Conservation (phyloP, 169 alveolate species). For the Plasmodium inui region DNA sequence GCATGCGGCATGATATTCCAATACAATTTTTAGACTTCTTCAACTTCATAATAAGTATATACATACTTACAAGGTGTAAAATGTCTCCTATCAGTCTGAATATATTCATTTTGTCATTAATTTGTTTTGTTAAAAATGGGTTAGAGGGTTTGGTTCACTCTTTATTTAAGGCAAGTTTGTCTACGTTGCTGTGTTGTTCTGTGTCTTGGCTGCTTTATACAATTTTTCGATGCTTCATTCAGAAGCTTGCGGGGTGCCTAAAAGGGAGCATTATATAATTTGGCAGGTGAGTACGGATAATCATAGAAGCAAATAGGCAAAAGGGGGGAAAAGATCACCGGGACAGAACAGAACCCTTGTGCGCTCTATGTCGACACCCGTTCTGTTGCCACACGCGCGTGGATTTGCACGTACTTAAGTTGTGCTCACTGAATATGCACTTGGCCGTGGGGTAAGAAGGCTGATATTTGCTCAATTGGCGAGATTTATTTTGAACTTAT, state of each 20-base stretch:
- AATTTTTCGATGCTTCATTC: background rate
- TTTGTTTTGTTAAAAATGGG: slow-evolving; percentile 5
- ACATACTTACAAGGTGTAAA: slow-evolving; percentile 93
- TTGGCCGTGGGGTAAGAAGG: background rate
- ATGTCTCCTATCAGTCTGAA: slow-evolving; percentile 95
- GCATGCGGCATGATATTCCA: slow-evolving; percentile 96
- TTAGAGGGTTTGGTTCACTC: background rate
- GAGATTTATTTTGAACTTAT: background rate
- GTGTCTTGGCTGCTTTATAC: background rate
- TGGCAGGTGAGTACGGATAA: background rate
- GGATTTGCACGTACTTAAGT: background rate
- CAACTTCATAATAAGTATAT: slow-evolving; percentile 93
- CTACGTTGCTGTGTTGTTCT: background rate
- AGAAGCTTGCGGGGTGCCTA: background rate
- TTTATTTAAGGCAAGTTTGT: background rate
- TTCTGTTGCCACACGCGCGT: background rate
- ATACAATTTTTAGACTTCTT: slow-evolving; percentile 93
- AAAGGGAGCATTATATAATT: background rate
- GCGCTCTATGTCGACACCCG: background rate
- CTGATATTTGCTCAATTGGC: background rate
- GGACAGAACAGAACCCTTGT: background rate
- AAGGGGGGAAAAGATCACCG: background rate
- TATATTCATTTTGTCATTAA: slow-evolving; percentile 91
- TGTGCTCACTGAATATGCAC: background rate
- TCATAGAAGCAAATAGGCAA: background rate